These are phyloP conservation scores for Fusarium veterinarium DNA, from an alignment of 2,329 filamentous ascomycete genomes.

Conservation along the genomic window DNA sequence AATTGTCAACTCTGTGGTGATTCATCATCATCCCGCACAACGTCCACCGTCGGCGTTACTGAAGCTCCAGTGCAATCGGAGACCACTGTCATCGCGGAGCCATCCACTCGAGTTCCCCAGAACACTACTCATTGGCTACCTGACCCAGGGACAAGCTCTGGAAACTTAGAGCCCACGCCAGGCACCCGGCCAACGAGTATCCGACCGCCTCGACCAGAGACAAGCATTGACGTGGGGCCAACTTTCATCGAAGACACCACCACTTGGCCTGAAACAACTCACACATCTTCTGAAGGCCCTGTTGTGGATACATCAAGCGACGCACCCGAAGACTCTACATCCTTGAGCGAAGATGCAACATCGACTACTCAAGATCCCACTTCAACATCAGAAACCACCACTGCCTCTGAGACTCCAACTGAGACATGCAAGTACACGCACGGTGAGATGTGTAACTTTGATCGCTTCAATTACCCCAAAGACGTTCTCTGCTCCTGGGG, in stretches of 20 bases:
- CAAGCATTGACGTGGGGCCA: not conserved
- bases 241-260: not conserved
- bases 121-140: not conserved
- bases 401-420: not conserved
- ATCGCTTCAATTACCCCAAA: not conserved
- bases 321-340: not conserved
- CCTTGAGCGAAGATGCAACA: not conserved
- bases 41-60: not conserved
- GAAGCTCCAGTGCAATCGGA: not conserved
- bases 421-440: slow-evolving; percentile 1
- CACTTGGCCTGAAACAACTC: not conserved
- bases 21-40: too few species aligned
- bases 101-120: not conserved
- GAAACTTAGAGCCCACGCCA: not conserved
- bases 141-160: not conserved
- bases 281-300: not conserved
- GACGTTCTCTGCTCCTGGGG: slow-evolving; percentile 6
- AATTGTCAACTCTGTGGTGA: not conserved
- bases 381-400: not conserved
- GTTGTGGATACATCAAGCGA: not conserved
- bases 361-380: not conserved
- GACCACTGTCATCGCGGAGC: not conserved
- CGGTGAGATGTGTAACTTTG: slow-evolving; percentile 2
- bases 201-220: not conserved
- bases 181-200: not conserved